Percentiles rank a stretch among this genome's conserved stretches.
Evolutionary conservation across 371 early-diverging fungal species (phyloP).

Genomic region (Mortierella sp.): DNA sequence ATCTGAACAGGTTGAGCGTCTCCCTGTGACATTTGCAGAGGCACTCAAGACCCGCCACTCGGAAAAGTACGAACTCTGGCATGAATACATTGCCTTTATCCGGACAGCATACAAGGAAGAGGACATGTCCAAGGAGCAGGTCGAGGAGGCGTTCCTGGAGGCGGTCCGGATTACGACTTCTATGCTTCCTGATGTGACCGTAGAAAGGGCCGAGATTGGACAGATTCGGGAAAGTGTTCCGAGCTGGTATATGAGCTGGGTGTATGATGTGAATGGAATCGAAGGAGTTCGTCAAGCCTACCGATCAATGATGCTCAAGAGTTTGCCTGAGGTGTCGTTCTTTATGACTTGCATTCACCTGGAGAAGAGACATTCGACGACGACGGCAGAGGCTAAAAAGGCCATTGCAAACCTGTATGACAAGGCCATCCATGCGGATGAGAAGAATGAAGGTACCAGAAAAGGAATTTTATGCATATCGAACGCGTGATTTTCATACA

Average conservation of each 20-base stretch:
- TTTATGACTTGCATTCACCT: constrained; percentile 68
- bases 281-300: constrained; percentile 63
- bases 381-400: constrained; percentile 44
- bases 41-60: constrained; percentile 29
- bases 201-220: constrained; percentile 57
- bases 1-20: constrained; percentile 35
- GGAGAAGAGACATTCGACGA: constrained; percentile 56
- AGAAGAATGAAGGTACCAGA: constrained; percentile 61
- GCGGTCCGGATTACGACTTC: constrained; percentile 58
- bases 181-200: constrained; percentile 60
- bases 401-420: constrained; percentile 60
- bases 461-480: neutral
- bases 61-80: constrained; percentile 54
- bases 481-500: no score
- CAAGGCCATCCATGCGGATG: constrained; percentile 62
- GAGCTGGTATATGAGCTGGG: constrained; percentile 61
- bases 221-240: constrained; percentile 58
- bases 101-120: constrained; percentile 30
- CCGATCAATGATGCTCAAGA: constrained; percentile 60
- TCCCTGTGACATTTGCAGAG: constrained; percentile 43
- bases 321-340: constrained; percentile 69
- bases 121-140: constrained; percentile 42
- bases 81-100: constrained; percentile 47
- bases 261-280: constrained; percentile 58
- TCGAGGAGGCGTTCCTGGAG: constrained; percentile 54